A percentile compares a stretch with the other conserved stretches of the same genome.
These are phyloP conservation scores for Nakaseomyces nivariensis DNA, from an alignment of 1,139 yeast species.

Conservation along the genomic window DNA sequence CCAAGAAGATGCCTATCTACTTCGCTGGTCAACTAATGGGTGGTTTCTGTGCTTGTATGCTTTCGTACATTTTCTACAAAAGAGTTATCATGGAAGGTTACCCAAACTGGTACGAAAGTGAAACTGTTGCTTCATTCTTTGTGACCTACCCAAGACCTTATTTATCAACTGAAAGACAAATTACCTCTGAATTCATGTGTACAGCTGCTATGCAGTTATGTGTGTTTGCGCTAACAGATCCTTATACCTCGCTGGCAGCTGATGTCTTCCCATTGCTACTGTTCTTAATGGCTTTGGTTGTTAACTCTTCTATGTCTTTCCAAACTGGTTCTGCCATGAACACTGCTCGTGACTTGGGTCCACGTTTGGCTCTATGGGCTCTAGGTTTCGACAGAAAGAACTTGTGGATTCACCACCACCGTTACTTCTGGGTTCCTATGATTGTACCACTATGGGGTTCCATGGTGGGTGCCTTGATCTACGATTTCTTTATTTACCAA, in stretches of 20 bases:
- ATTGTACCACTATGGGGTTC: constrained; percentile 40
- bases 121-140: constrained; percentile 32
- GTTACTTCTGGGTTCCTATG: constrained; percentile 44
- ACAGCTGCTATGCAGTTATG: constrained; percentile 38
- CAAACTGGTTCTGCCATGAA: constrained; percentile 45
- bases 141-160: constrained; percentile 37
- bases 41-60: constrained; percentile 33
- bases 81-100: constrained; percentile 20
- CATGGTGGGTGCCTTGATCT: constrained; percentile 36
- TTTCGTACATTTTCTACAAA: constrained; percentile 32
- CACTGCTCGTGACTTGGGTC: constrained; percentile 45
- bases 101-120: constrained; percentile 22
- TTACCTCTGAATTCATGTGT: constrained; percentile 37
- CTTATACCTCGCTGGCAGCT: constrained; percentile 38
- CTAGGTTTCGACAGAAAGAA: constrained; percentile 38
- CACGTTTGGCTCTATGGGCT: constrained; percentile 38
- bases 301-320: constrained; percentile 39
- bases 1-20: constrained; percentile 34
- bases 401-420: constrained; percentile 32
- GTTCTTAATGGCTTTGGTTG: constrained; percentile 35
- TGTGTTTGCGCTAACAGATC: constrained; percentile 40
- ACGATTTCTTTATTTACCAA: constrained; percentile 40
- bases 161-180: constrained; percentile 36
- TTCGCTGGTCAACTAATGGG: constrained; percentile 35
- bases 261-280: constrained; percentile 37